Evolutionary conservation across 352 stramenopile species (phyloP).

Genomic region (Phytophthora melonis): DNA sequence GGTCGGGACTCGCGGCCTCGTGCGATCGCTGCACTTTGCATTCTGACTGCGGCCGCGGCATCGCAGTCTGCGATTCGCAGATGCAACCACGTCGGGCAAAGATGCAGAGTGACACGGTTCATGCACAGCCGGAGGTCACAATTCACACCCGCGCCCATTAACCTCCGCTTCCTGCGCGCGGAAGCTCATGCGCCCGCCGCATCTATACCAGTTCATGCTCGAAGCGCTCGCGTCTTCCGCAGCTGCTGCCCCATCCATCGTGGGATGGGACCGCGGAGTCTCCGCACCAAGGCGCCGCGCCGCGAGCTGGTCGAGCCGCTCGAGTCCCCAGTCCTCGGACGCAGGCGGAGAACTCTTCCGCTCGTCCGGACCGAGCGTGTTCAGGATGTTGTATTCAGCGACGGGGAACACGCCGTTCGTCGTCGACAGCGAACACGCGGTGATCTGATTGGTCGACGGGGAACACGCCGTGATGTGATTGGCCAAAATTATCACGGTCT

Average conservation of each 20-base stretch:
- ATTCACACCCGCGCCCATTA: slow-evolving; percentile 31
- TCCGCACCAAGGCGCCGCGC: not conserved
- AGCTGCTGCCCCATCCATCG: slow-evolving; percentile 31
- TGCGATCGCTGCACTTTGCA: too few relatives aligned
- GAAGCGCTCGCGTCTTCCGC: slow-evolving; percentile 12
- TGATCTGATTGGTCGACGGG: not conserved
- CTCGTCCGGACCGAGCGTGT: too few relatives aligned
- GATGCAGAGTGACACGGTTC: slow-evolving; percentile 35
- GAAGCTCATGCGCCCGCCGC: slow-evolving; percentile 4
- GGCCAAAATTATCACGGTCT: not conserved
- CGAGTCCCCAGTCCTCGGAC: too few relatives aligned
- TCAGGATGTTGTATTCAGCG: too few relatives aligned
- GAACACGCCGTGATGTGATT: not conserved
- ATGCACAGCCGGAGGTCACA: slow-evolving; percentile 32
- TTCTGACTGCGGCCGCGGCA: not conserved
- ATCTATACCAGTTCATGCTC: slow-evolving; percentile 29
- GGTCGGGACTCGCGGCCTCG: too few relatives aligned
- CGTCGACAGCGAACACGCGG: not conserved
- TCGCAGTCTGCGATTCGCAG: not conserved
- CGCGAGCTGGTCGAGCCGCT: not conserved
- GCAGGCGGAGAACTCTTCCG: too few relatives aligned
- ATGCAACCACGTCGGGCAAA: slow-evolving; percentile 18
- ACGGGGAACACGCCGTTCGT: not conserved
- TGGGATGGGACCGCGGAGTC: slow-evolving; percentile 28
- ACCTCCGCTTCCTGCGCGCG: not conserved